Conservation (phyloP, 371 early-diverging fungal genomes). For the Saksenaea oblongispora region DNA sequence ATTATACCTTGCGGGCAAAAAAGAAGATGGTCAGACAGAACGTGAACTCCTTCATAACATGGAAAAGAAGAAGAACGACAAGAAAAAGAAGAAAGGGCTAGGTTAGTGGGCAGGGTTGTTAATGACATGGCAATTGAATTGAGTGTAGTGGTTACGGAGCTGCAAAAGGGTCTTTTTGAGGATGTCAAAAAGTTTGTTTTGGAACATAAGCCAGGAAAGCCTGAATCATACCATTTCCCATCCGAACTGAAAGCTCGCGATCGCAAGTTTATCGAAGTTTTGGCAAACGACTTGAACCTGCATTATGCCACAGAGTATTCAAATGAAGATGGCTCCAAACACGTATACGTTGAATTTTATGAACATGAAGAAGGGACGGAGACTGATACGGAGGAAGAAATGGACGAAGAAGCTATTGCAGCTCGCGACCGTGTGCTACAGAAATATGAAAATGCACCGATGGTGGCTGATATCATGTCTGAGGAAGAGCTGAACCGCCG, state of each 20-base stretch:
- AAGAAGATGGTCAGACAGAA: slow-evolving; percentile 42
- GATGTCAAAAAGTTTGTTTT: slow-evolving; percentile 58
- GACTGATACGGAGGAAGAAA: slow-evolving; percentile 52
- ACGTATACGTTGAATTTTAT: slow-evolving; percentile 53
- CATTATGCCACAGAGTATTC: slow-evolving; percentile 42
- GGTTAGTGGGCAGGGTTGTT: slow-evolving; percentile 3
- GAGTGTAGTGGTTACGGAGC: slow-evolving; percentile 55
- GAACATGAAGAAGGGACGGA: slow-evolving; percentile 41
- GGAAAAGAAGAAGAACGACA: slow-evolving; percentile 45
- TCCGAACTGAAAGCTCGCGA: slow-evolving; percentile 56
- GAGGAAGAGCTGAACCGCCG: slow-evolving; percentile 45
- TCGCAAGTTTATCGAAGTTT: slow-evolving; percentile 61
- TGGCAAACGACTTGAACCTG: slow-evolving; percentile 69
- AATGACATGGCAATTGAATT: not conserved
- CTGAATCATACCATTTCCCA: slow-evolving; percentile 46
- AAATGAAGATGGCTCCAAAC: slow-evolving; percentile 41
- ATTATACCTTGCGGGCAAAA: slow-evolving; percentile 63
- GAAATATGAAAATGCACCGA: slow-evolving; percentile 65
- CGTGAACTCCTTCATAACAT: slow-evolving; percentile 45
- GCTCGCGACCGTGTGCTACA: slow-evolving; percentile 69
- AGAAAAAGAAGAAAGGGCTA: slow-evolving; percentile 25
- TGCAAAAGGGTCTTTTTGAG: slow-evolving; percentile 58
- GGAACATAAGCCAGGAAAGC: slow-evolving; percentile 28
- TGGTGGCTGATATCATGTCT: slow-evolving; percentile 55
- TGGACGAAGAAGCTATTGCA: slow-evolving; percentile 56